Base-by-base conservation (phyloP, 2,329 filamentous ascomycete genomes). In the Cordyceps javanica region DNA sequence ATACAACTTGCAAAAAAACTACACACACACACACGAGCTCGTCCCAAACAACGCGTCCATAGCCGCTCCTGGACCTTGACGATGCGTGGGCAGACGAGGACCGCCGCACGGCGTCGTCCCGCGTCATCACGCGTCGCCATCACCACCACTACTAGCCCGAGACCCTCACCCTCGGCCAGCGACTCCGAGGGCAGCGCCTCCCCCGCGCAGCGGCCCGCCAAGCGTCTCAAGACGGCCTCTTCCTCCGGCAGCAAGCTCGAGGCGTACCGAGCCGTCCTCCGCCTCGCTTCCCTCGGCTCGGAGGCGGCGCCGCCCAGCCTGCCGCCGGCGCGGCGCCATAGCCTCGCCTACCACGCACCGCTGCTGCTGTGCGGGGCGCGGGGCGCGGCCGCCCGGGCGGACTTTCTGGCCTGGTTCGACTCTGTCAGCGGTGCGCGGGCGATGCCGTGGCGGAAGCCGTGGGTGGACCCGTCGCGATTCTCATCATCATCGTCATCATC, bases 381-480 rank as follows among this genome's bases (percentile, higher is more conserved):
- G 19, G 73, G 69, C 19, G 60, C 61, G 4, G 41, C 65, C 1
- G 63, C 68, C 16, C 73, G 76, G 2, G 61, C 63, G 1, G 61
- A 71, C 5, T 72, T 83, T 1, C 73, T 83, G 2, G 32, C 63
- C 16, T 83, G 81, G 81, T 83, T 82, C 62, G 77, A 81, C 61
- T 60, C 69, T 5, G 74, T 77, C 36, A 75, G 74, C 64, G 65
- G 70, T 13, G 60, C 69, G 1, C 80, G 81, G n/a, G 68, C 71
- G 13, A 83, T 83, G 81, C 81, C 81, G 2, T 83, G 81, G 81
- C 79, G 83, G 30, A 82, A 83, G 62, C 60, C 74, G 2, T 87
- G 82, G 80, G 71, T 82, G 54, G 70, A 83, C 55, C 77, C 77
- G 9, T 59, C 59, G 4, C 57, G 60, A 23, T 60, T 64, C 19